Base-by-base conservation (phyloP, 805 yeast genomes). In the Saturnispora dispora region DNA sequence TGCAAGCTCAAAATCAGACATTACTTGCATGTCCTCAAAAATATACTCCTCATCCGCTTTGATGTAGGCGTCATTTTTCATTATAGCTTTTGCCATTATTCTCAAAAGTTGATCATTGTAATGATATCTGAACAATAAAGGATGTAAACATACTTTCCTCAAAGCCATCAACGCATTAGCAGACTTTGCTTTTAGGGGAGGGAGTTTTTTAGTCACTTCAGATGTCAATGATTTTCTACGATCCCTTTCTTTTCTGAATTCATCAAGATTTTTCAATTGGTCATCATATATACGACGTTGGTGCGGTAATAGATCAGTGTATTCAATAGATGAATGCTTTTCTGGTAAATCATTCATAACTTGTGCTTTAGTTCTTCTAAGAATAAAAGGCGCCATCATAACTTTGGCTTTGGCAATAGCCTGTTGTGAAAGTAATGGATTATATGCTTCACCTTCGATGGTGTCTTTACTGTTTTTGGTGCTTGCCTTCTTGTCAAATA, bases 331-430 rank as follows among this genome's bases (percentile, higher is more conserved):
- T 53, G 83, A 88, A 51, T 72, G 69, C 63, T 93, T 93, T 30
- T 76, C 74, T 1, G 99, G 99, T 53, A 93, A 72, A 63, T 93
- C 91, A 63, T 86, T 80, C 66, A 93, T 75, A 7, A 93, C 99
- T 67, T 91, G 97, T 51, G 79, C 86, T 70, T 93, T 93, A 63
- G 83, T 84, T 65, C 99, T 81, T 67, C 99, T 78, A 60, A 93
- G 71, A 8, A 93, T 91, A 70, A 93, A 93, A 4, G 99, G 99
- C 2, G 95, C 85, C 98, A 93, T 91, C 97, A 93, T 91, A 5
- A 93, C 85, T 65, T 88, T 88, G 3, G 99, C 99, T 63, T 89
- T 86, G 33, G 82, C 76, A 55, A 93, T 89, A 0, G 99, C 95
- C 68, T 91, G 95, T 57, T 84, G 85, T 0, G 97, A 88, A 40